Evolutionary conservation across 768 basidiomycete genomes (phyloP).

Genomic region (Leucocoprinus birnbaumii): DNA sequence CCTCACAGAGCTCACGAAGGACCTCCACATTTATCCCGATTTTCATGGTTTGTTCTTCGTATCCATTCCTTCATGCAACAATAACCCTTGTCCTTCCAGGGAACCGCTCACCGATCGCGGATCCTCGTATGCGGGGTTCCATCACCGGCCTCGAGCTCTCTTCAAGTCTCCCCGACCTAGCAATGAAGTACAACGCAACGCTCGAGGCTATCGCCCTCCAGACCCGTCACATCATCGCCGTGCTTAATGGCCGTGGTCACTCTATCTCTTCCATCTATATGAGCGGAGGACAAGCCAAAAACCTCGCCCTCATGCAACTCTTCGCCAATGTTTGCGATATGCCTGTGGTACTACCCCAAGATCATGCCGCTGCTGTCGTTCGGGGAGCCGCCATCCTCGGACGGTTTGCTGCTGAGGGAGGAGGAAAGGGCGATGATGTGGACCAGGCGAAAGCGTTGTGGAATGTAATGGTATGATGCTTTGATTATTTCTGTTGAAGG

Average conservation of each 20-base stretch:
- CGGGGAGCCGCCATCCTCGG: slow-evolving; percentile 94
- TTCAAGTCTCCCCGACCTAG: slow-evolving; percentile 69
- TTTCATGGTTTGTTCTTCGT: slow-evolving; percentile 62
- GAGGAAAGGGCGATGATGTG: slow-evolving; percentile 24
- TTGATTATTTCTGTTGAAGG: not conserved
- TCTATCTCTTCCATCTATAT: slow-evolving; percentile 82
- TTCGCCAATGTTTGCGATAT: slow-evolving; percentile 83
- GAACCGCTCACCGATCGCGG: slow-evolving; percentile 95
- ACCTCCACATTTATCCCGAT: slow-evolving; percentile 94
- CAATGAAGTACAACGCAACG: slow-evolving; percentile 86
- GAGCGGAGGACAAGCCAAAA: slow-evolving; percentile 92
- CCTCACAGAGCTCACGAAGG: slow-evolving; percentile 83
- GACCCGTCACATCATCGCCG: slow-evolving; percentile 90
- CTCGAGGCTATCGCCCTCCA: slow-evolving; percentile 94
- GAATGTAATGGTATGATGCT: slow-evolving; percentile 78
- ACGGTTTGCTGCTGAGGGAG: slow-evolving; percentile 70
- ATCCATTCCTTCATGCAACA: not conserved
- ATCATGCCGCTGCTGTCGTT: slow-evolving; percentile 80
- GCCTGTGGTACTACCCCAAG: slow-evolving; percentile 79
- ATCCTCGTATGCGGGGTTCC: slow-evolving; percentile 92
- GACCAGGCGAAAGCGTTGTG: slow-evolving; percentile 67
- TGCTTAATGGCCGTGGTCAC: slow-evolving; percentile 85
- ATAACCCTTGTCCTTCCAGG: slow-evolving; percentile 40
- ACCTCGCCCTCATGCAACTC: slow-evolving; percentile 82
- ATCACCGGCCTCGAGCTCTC: slow-evolving; percentile 79